Evolutionary conservation across 2,329 filamentous ascomycete genomes (phyloP), one percentile per base, ranked within the genome.

Genomic region (Scedosporium aurantiacum): DNA sequence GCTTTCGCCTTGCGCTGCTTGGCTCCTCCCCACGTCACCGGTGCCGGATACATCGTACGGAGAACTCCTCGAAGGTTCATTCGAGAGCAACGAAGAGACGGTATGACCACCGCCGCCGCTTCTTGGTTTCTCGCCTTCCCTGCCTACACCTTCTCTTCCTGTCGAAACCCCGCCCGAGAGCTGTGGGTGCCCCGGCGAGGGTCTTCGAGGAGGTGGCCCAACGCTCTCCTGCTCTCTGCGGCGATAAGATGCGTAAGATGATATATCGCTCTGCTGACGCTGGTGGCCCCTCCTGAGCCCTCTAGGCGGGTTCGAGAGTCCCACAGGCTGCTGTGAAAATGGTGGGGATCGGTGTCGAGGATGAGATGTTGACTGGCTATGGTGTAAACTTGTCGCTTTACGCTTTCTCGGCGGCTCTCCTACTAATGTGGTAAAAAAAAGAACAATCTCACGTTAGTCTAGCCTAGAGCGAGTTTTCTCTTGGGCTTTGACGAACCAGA

Each of bases 331-430:
- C 28, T 58, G 56, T 27, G 37, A 43, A 57, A 57, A 21, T 18
- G 54, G 37, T 25, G 52, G 23, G 45, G 50, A 64, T 60, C 52
- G 60, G 25, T n/a, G 62, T 56, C 45, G 62, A 55, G 27, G 63
- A 58, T 16, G 62, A 77, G 76, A 50, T 76, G 72, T 62, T 79
- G 73, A 47, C 74, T 74, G 62, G 78, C 52, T 79, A 76, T 54
- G 58, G 14, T 60, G 58, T 43, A 41, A 37, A 56, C 82, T 82
- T 47, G 79, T 80, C 61, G 88, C 86, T 76, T 96, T 96, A 68
- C 91, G 87, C 78, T 96, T 96, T 72, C 88, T 89, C 37, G 90
- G 90, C 64, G 89, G 90, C 71, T 89, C 88, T 70, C 85, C 79
- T 82, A 84, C 72, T 85, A 81, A 69, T 61, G 25, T 40, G 8